A percentile compares a stretch with the other conserved stretches of the same genome.
These are phyloP conservation scores for Russula lepida DNA, from an alignment of 768 basidiomycete genomes.

Conservation along the genomic window DNA sequence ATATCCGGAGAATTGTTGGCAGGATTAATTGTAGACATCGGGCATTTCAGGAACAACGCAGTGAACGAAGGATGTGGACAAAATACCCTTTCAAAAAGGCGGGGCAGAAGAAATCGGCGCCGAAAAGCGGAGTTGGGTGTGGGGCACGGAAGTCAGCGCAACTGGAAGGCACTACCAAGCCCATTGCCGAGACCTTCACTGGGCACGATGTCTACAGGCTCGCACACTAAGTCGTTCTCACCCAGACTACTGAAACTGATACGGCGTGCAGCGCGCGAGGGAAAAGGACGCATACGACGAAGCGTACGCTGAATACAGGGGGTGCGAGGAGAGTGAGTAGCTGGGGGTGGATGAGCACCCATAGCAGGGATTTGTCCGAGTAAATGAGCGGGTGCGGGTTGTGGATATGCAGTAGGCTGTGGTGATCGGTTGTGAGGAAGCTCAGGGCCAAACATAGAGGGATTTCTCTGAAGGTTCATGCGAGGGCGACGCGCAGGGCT, in stretches of 20 bases:
- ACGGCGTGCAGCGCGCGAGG: slow-evolving; percentile 17
- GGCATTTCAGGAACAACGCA: not conserved
- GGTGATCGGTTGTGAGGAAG: slow-evolving; percentile 15
- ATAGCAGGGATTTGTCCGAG: slow-evolving; percentile 27
- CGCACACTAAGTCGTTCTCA: slow-evolving; percentile 10
- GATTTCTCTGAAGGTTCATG: slow-evolving; percentile 15
- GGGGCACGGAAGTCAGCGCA: slow-evolving; percentile 32
- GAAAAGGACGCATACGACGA: slow-evolving; percentile 20
- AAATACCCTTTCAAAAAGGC: not conserved
- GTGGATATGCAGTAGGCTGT: not conserved
- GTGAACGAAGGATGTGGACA: not conserved
- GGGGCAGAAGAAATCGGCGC: not conserved
- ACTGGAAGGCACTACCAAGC: slow-evolving; percentile 68
- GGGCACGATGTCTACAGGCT: slow-evolving; percentile 22
- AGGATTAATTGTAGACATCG: not conserved
- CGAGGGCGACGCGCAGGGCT: slow-evolving; percentile 8
- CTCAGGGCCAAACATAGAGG: slow-evolving; percentile 18
- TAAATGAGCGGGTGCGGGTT: slow-evolving; percentile 16
- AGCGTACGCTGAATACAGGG: slow-evolving; percentile 36
- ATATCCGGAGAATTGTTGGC: not conserved
- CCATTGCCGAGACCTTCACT: slow-evolving; percentile 29
- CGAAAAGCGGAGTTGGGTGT: not conserved
- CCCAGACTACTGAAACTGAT: slow-evolving; percentile 20
- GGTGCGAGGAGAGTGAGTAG: slow-evolving; percentile 62
- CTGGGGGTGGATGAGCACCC: slow-evolving; percentile 31